phyloP scores from a whole-genome alignment of 1,284 basidiomycete species.

The Mycosarcoma maydis region DNA sequence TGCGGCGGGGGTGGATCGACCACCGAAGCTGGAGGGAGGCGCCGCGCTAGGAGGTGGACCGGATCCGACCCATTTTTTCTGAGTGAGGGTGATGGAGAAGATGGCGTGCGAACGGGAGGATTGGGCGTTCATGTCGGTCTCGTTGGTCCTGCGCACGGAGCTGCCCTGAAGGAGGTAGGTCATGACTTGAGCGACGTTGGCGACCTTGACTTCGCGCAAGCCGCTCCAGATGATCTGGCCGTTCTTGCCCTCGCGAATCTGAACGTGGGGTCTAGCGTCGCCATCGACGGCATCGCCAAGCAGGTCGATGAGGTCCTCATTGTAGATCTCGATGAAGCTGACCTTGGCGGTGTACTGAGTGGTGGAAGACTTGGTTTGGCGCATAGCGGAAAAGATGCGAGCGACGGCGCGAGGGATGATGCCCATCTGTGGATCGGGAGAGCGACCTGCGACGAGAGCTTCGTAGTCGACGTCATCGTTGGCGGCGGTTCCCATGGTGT shows the following conservation, averaged over 20 bases:
- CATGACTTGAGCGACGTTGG: constrained; percentile 88
- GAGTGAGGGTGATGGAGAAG: constrained; percentile 92
- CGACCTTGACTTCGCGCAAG: constrained; percentile 87
- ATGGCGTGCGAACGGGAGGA: constrained; percentile 98
- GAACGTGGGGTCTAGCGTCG: constrained; percentile 77
- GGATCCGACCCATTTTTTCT: constrained; percentile 52
- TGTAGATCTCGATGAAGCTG: constrained; percentile 87
- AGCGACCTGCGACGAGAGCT: constrained; percentile 45
- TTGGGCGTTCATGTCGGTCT: constrained; percentile 98
- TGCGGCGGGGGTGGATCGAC: constrained; percentile 25
- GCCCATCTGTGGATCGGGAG: constrained; percentile 70
- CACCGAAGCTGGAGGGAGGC: constrained; percentile 26
- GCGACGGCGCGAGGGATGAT: constrained; percentile 94
- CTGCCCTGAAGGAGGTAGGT: constrained; percentile 82
- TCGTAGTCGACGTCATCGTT: constrained; percentile 56
- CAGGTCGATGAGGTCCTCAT: constrained; percentile 74
- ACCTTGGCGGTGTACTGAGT: constrained; percentile 58
- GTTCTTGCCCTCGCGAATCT: constrained; percentile 95
- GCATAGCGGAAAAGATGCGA: constrained; percentile 83
- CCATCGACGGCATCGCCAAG: constrained; percentile 56
- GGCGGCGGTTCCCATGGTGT: constrained; percentile 78
- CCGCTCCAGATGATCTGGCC: constrained; percentile 98
- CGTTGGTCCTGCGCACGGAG: constrained; percentile 88
- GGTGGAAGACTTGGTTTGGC: constrained; percentile 69
- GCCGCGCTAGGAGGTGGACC: constrained; percentile 44